phyloP scores from a whole-genome alignment of 352 stramenopile species.

The Blastocystis sp. region DNA sequence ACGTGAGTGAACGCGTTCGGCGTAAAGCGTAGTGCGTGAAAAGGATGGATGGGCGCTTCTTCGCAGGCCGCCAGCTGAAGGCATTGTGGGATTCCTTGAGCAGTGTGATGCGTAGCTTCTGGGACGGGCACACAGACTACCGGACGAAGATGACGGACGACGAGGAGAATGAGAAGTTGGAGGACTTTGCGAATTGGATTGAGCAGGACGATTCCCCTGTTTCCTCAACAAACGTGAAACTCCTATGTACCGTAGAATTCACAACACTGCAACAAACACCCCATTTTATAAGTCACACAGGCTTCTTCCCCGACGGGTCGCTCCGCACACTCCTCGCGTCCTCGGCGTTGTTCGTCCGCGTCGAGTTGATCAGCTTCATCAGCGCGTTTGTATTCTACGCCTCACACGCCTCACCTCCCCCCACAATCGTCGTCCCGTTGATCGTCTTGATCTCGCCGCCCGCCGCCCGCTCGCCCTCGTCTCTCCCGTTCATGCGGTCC shows the following conservation, averaged over 20 bases:
- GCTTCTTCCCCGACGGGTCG: background rate
- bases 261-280: background rate
- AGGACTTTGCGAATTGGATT: constrained; percentile 71
- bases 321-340: background rate
- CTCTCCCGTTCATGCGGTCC: too few relatives aligned
- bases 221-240: background rate
- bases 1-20: background rate
- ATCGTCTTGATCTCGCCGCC: background rate
- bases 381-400: background rate
- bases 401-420: background rate
- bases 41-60: constrained; percentile 65
- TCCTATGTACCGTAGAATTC: background rate
- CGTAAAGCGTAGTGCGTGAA: constrained; percentile 58
- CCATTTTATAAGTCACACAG: constrained; percentile 17
- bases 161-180: constrained; percentile 68
- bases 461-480: background rate
- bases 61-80: constrained; percentile 58
- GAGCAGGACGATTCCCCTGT: constrained; percentile 36
- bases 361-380: background rate
- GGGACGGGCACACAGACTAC: constrained; percentile 72
- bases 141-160: constrained; percentile 57
- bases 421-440: background rate
- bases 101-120: constrained; percentile 48
- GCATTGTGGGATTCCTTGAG: constrained; percentile 10
- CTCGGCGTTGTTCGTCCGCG: background rate